Percentiles rank a stretch among this genome's conserved stretches.
Conservation (phyloP, 139 green algal species). For the Diplosphaera chodatii region DNA sequence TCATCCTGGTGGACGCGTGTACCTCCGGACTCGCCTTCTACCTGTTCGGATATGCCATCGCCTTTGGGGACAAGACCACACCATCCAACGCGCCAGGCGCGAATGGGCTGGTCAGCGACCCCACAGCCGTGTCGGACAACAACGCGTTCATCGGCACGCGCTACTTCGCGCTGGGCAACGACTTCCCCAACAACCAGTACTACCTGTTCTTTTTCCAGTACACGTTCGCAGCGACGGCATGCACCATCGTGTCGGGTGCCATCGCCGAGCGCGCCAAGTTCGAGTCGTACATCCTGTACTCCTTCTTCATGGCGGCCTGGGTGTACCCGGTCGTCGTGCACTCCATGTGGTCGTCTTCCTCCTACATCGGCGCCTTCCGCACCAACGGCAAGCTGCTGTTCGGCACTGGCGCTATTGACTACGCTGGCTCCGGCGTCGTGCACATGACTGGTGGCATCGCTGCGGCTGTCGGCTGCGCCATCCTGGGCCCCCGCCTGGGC, state of each 20-base stretch:
- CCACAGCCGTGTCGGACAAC: neutral
- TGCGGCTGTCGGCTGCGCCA: constrained; percentile 65
- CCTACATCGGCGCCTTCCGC: constrained; percentile 8
- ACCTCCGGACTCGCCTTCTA: constrained; percentile 24
- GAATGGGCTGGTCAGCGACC: neutral
- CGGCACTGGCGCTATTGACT: constrained; percentile 49
- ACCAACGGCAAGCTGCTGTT: constrained; percentile 12
- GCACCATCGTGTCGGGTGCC: constrained; percentile 70
- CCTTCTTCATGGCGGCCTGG: constrained; percentile 63
- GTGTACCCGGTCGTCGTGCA: constrained; percentile 63
- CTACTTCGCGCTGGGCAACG: constrained; percentile 20
- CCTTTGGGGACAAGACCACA: constrained; percentile 9
- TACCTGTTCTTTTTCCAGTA: constrained; percentile 30
- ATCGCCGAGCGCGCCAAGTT: constrained; percentile 56
- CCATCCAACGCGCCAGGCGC: neutral
- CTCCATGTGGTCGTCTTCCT: constrained; percentile 42
- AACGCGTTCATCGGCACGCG: constrained; percentile 26
- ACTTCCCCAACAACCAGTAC: constrained; percentile 1
- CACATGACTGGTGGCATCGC: constrained; percentile 78
- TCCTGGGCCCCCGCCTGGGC: constrained; percentile 89
- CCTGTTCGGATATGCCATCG: constrained; percentile 24
- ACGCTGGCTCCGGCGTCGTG: constrained; percentile 52
- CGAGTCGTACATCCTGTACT: constrained; percentile 43
- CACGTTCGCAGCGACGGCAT: constrained; percentile 56
- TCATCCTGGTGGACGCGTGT: constrained; percentile 30